Percentiles rank a stretch among this genome's conserved stretches.
phyloP scores from a whole-genome alignment of 31 red algal genomes.

The Odonthalia washingtoniensis region DNA sequence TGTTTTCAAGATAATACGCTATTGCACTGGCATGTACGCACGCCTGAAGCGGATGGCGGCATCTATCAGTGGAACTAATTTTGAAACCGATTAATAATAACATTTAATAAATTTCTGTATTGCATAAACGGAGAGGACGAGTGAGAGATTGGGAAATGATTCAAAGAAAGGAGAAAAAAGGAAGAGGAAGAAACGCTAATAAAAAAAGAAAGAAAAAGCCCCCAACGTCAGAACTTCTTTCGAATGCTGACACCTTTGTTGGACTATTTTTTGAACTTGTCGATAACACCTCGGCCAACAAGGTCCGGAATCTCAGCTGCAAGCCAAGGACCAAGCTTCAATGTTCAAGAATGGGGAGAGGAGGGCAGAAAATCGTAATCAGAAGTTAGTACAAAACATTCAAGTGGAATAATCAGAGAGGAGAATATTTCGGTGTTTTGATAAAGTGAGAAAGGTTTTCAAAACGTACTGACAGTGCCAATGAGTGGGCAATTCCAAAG shows the following conservation, averaged over 20 bases:
- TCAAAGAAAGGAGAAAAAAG: background rate
- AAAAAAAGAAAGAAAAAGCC: background rate
- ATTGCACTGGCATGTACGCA: conserved; percentile 2
- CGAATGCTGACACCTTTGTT: background rate
- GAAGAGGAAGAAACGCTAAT: background rate
- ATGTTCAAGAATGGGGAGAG: background rate
- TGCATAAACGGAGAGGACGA: too few species aligned
- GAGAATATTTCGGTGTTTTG: background rate
- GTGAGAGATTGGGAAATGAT: background rate
- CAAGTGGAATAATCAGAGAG: background rate
- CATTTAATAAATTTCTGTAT: too few species aligned
- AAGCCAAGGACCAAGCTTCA: conserved; percentile 90
- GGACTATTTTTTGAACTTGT: conserved; percentile 84
- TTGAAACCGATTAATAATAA: too few species aligned
- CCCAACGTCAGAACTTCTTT: background rate
- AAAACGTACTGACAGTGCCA: conserved; percentile 82
- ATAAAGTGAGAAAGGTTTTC: background rate
- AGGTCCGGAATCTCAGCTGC: conserved; percentile 95
- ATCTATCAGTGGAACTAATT: too few species aligned
- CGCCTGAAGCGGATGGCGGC: background rate
- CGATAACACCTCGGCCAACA: conserved; percentile 88
- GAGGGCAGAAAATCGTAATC: background rate
- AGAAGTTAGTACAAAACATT: background rate
- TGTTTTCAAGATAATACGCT: conserved; percentile 36
- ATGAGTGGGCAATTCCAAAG: conserved; percentile 92